These are phyloP conservation scores for Paratrypanosoma confusum DNA, from an alignment of 208 protist genomes.

Conservation along the genomic window DNA sequence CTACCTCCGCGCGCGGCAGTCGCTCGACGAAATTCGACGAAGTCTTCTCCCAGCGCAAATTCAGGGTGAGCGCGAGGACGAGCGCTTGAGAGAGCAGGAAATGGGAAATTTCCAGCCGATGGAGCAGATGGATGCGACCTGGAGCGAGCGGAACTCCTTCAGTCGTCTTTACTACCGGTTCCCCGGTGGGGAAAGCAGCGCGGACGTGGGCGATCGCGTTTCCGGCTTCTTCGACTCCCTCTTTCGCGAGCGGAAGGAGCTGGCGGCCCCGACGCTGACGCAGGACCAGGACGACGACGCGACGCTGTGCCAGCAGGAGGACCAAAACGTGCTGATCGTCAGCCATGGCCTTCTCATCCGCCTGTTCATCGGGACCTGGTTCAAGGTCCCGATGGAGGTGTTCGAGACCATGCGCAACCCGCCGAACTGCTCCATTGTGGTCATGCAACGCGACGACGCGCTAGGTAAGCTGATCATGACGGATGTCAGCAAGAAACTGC, in stretches of 20 bases:
- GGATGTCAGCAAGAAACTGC: conserved; percentile 66
- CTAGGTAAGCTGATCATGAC: conserved; percentile 65
- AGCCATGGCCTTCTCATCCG: conserved; percentile 80
- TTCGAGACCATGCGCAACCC: conserved; percentile 86
- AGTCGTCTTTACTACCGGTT: conserved; percentile 89
- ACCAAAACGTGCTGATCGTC: conserved; percentile 82
- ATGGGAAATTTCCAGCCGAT: conserved; percentile 89
- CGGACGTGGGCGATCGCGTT: conserved; percentile 86
- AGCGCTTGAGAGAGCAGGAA: conserved; percentile 89
- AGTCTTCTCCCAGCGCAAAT: conserved; percentile 53
- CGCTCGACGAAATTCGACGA: conserved; percentile 68
- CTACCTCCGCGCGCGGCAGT: conserved; percentile 76
- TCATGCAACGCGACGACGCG: conserved; percentile 55
- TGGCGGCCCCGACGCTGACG: conserved; percentile 53
- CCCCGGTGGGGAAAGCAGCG: conserved; percentile 78
- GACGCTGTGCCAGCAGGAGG: conserved; percentile 12
- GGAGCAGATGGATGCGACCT: conserved; percentile 57
- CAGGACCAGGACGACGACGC: conserved; percentile 17
- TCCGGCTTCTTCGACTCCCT: conserved; percentile 83
- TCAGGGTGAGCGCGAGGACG: conserved; percentile 83
- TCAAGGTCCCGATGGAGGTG: conserved; percentile 65
- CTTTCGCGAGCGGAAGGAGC: conserved; percentile 51
- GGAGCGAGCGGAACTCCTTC: conserved; percentile 52
- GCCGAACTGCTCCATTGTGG: conserved; percentile 77
- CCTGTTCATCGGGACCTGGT: conserved; percentile 80